phyloP scores from a whole-genome alignment of 257 asterid genomes.

The Scutellaria baicalensis region DNA sequence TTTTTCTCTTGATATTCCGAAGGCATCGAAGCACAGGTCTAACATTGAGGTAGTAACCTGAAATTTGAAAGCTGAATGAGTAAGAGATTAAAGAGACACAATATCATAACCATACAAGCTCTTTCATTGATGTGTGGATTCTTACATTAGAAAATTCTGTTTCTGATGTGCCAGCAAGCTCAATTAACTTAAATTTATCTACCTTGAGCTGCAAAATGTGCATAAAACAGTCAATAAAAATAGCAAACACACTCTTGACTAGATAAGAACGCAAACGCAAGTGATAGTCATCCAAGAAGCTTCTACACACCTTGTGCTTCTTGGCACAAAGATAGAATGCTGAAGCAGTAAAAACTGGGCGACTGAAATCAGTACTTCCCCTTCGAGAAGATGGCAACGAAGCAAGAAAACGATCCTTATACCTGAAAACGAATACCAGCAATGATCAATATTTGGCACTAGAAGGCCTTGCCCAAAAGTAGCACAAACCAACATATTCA shows the following conservation, averaged over 20 bases:
- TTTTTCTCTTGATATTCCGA: slow-evolving; percentile 73
- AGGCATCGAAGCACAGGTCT: slow-evolving; percentile 76
- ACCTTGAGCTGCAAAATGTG: slow-evolving; percentile 61
- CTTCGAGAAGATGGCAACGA: slow-evolving; percentile 79
- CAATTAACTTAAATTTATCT: slow-evolving; percentile 73
- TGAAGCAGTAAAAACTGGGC: slow-evolving; percentile 86
- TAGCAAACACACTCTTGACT: neutral
- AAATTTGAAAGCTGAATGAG: slow-evolving; percentile 7
- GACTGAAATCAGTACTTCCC: slow-evolving; percentile 69
- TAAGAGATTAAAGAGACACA: neutral
- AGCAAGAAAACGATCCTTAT: slow-evolving; percentile 71
- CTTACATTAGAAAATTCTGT: slow-evolving; percentile 76
- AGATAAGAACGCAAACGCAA: neutral
- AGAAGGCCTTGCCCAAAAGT: neutral
- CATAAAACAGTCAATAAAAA: neutral
- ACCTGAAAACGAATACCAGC: slow-evolving; percentile 36
- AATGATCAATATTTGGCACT: neutral
- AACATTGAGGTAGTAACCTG: slow-evolving; percentile 83
- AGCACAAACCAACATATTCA: neutral
- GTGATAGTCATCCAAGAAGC: slow-evolving; percentile 2
- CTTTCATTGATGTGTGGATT: neutral
- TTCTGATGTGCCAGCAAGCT: slow-evolving; percentile 86
- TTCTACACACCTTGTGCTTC: slow-evolving; percentile 60
- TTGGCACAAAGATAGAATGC: slow-evolving; percentile 79
- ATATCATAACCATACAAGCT: neutral